phyloP scores from a whole-genome alignment of 306 rosid genomes.

The Quercus parvula region DNA sequence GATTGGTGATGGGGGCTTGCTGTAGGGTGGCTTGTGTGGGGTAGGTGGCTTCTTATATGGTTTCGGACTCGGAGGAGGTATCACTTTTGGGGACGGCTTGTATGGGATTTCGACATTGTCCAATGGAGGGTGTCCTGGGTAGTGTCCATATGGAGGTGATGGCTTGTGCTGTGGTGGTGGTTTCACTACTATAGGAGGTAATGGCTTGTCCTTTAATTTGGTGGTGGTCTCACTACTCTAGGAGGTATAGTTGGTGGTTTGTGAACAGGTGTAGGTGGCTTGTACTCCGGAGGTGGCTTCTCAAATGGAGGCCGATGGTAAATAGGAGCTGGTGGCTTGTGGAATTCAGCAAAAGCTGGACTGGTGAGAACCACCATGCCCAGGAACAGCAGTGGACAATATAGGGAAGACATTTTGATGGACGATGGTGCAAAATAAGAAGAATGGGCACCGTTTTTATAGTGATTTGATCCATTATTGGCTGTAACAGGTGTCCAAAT shows the following conservation, averaged over 20 bases:
- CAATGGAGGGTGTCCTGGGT: too few relatives aligned
- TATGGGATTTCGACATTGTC: too few relatives aligned
- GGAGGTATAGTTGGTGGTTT: not conserved
- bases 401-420: not conserved
- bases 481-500: not conserved
- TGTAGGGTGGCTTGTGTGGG: too few relatives aligned
- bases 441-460: not conserved
- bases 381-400: not conserved
- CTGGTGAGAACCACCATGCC: constrained; percentile 1
- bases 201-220: too few relatives aligned
- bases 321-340: not conserved
- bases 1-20: too few relatives aligned
- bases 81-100: too few relatives aligned
- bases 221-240: too few relatives aligned
- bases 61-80: too few relatives aligned
- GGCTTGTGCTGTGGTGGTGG: too few relatives aligned
- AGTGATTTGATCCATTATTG: not conserved
- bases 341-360: not conserved
- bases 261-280: not conserved
- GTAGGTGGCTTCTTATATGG: too few relatives aligned
- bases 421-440: not conserved
- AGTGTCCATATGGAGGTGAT: too few relatives aligned
- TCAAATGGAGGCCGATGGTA: not conserved
- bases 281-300: not conserved
- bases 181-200: too few relatives aligned